These are phyloP conservation scores for Phoenix roebelenii DNA, from an alignment of 176 grass and related monocot genomes.

Conservation along the genomic window DNA sequence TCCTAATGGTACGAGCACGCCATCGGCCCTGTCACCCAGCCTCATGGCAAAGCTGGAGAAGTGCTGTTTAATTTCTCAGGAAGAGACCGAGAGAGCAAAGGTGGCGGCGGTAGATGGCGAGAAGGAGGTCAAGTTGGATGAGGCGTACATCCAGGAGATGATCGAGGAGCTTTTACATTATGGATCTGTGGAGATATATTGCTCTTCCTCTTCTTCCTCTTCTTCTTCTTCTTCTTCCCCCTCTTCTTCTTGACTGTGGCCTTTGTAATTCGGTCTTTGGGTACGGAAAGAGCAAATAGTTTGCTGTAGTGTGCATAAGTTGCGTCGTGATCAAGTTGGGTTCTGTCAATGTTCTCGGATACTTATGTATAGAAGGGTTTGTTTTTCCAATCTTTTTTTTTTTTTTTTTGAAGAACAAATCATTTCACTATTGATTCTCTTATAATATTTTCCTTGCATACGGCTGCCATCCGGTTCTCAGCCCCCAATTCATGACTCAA, in stretches of 20 bases:
- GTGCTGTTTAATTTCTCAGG: conserved; percentile 31
- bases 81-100: neutral
- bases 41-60: conserved; percentile 77
- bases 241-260: conserved; percentile 9
- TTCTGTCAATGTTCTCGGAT: no score
- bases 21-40: conserved; percentile 35
- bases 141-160: conserved; percentile 75
- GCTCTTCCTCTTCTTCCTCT: conserved; percentile 8
- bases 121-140: conserved; percentile 2
- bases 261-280: no score
- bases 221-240: conserved; percentile 8
- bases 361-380: no score
- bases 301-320: no score
- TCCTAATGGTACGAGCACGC: neutral
- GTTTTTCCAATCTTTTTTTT: no score
- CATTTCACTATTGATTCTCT: no score
- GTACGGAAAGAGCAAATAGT: no score
- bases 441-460: no score
- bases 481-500: no score
- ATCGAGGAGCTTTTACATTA: conserved; percentile 75
- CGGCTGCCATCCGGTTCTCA: no score
- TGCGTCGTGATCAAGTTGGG: no score
- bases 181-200: conserved; percentile 63
- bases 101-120: neutral
- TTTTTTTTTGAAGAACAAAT: no score